Evolutionary conservation across 805 yeast genomes (phyloP).

Genomic region (Suhomyces prunicola): DNA sequence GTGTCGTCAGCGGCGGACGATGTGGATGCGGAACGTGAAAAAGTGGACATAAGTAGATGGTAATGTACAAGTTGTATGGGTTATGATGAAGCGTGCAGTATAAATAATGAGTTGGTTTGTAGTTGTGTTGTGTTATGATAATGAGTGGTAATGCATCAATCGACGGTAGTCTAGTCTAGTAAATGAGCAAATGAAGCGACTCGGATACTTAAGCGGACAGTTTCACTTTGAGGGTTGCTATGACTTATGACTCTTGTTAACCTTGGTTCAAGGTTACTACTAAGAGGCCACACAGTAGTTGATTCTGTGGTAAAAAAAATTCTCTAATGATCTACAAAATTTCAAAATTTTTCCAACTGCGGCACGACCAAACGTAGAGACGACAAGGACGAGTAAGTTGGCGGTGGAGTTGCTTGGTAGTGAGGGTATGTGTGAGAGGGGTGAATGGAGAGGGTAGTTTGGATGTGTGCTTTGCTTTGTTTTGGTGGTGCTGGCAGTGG

Average conservation of each 20-base stretch:
- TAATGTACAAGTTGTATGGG: conserved; percentile 7
- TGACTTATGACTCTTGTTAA: no score
- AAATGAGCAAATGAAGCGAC: no score
- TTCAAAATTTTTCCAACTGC: not conserved
- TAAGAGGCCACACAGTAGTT: not conserved
- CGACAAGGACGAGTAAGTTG: not conserved
- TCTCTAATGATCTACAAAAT: not conserved
- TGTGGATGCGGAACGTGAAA: conserved; percentile 21
- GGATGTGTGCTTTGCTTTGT: no score
- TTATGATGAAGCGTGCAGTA: no score
- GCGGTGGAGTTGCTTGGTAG: not conserved
- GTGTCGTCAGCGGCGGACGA: conserved; percentile 8
- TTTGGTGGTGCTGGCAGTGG: no score
- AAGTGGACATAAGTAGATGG: conserved; percentile 5
- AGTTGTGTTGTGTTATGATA: no score
- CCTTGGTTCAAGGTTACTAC: not conserved
- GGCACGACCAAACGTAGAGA: not conserved
- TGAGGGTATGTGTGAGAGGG: no score
- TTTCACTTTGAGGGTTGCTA: no score
- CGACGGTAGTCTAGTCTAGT: no score
- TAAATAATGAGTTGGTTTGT: not conserved
- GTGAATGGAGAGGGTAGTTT: no score
- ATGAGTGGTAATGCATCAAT: not conserved
- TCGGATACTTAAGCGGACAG: no score
- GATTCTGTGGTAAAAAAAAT: not conserved